These are phyloP conservation scores for Cordyceps javanica DNA, from an alignment of 2,329 filamentous ascomycete species.

Conservation along the genomic window DNA sequence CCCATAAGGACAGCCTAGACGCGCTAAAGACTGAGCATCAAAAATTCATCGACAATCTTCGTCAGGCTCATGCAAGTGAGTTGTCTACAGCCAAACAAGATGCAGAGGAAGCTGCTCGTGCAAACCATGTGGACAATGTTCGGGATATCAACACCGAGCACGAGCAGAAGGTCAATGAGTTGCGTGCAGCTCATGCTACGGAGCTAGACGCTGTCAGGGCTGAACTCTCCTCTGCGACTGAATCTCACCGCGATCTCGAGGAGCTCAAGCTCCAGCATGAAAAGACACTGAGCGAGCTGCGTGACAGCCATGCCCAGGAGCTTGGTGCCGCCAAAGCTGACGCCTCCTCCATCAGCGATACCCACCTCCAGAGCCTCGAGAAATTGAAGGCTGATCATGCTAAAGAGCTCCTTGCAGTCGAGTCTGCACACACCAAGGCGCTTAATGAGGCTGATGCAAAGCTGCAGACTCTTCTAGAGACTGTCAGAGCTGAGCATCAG, in stretches of 20 bases:
- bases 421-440: constrained; percentile 40
- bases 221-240: constrained; percentile 1
- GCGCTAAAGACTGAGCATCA: constrained; percentile 50
- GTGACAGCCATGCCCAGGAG: constrained; percentile 33
- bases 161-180: constrained; percentile 40
- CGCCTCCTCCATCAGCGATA: not conserved
- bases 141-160: constrained; percentile 39
- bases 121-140: not conserved
- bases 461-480: constrained; percentile 10
- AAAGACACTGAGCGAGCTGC: constrained; percentile 39
- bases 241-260: not conserved
- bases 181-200: constrained; percentile 33
- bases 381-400: not conserved
- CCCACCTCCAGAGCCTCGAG: not conserved
- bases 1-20: constrained; percentile 24
- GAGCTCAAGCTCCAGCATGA: constrained; percentile 41
- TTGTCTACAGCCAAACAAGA: constrained; percentile 39
- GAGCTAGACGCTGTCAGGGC: constrained; percentile 38
- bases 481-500: constrained; percentile 35
- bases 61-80: constrained; percentile 33
- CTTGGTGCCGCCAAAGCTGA: constrained; percentile 35
- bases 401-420: constrained; percentile 22
- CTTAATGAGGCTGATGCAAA: constrained; percentile 35
- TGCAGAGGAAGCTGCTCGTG: not conserved
- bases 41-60: constrained; percentile 39